Base-by-base conservation (phyloP, 495 filamentous ascomycete species). In the Lasiosphaeria hispida region DNA sequence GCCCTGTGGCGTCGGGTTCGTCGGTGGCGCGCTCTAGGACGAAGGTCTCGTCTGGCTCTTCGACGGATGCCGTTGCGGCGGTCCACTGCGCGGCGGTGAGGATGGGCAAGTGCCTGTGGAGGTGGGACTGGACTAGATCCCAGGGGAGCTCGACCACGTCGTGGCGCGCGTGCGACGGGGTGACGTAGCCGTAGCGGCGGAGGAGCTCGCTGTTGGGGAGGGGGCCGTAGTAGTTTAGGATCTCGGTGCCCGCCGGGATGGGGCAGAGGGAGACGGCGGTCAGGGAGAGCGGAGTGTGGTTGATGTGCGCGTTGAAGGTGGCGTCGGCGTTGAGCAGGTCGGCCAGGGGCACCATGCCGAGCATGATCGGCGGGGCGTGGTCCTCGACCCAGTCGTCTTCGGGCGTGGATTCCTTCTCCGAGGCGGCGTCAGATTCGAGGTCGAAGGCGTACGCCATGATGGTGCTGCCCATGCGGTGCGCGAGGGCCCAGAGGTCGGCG, bases 401-500 rank as follows among this genome's bases (percentile, higher is more conserved):
- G 39, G 83, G 81, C 0, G 85, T 80, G 10, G 75, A 77, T 0
- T 80, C 75, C 19, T 83, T 80, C 2, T 80, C 73, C 9, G 82
- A 77, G 0, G 75, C 77, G 0, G 80, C 73, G 7, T 78, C 74
- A 7, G 75, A 72, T 10, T 80, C 79, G 0, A 97, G 79, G 59
- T 96, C 93, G 63, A 97, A 97, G 1, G 91, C 92, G 69, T 97
- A 97, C 4, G 91, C 87, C 92, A 97, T 96, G 42, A 96, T 94
- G 13, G 87, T 80, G 11, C 87, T 91, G 0, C 87, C 92, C 83
- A 96, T 89, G 9, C 80, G 78, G 69, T 96, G 91, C 35, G 85
- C 84, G 7, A 92, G 74, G 14, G 69, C 60, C 5, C 90, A 63
- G 13, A 92, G 71, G 19, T 80, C 70, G 15, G 79, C 74, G 45